phyloP scores from a whole-genome alignment of 495 filamentous ascomycete genomes.

The Evernia prunastri region DNA sequence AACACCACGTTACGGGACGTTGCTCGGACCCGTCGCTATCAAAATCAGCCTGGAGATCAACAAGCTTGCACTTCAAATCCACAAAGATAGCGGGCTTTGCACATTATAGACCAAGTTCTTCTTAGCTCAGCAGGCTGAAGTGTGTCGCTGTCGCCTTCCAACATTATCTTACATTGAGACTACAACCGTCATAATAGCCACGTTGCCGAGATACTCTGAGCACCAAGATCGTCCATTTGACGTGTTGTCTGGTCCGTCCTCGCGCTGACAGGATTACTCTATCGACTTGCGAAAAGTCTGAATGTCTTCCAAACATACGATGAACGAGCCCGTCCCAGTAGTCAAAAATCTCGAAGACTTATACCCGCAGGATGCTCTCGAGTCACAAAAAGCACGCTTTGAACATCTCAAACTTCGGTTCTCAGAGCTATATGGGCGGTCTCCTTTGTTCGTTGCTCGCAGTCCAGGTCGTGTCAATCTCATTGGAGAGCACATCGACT shows the following conservation, averaged over 20 bases:
- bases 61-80: background rate
- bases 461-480: slow-evolving; percentile 96
- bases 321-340: slow-evolving; percentile 54
- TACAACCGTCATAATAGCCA: background rate
- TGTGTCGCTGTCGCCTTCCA: background rate
- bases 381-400: slow-evolving; percentile 60
- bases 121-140: background rate
- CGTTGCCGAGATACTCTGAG: background rate
- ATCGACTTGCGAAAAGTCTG: slow-evolving; percentile 20
- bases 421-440: slow-evolving; percentile 57
- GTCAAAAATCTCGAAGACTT: slow-evolving; percentile 56
- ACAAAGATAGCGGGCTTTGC: background rate
- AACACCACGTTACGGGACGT: background rate
- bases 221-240: background rate
- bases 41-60: background rate
- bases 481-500: slow-evolving; percentile 99
- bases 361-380: slow-evolving; percentile 57
- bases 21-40: background rate
- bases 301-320: slow-evolving; percentile 27
- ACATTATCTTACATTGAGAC: background rate
- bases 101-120: background rate
- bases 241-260: background rate
- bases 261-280: background rate
- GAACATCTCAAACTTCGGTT: slow-evolving; percentile 65
- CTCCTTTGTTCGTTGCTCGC: slow-evolving; percentile 75